Evolutionary conservation across 1,284 basidiomycete genomes (phyloP).

Genomic region (Puccinia brachypodii): DNA sequence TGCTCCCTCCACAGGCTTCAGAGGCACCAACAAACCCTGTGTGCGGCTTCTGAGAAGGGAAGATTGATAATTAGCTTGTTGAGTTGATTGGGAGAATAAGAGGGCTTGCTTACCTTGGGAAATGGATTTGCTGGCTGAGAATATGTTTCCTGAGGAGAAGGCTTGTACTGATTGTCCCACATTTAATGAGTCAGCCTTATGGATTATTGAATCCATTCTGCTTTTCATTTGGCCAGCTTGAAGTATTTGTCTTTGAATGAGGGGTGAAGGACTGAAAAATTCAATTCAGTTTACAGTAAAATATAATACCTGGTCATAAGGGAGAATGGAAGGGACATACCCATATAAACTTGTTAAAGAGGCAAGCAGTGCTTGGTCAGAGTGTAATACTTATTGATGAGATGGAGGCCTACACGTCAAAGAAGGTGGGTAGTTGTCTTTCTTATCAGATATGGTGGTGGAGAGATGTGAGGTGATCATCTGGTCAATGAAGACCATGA

Average conservation of each 20-base stretch:
- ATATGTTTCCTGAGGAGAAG: neutral
- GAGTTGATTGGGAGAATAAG: neutral
- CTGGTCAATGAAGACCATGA: too few species aligned
- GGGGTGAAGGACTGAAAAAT: constrained; percentile 2
- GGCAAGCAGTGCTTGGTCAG: too few species aligned
- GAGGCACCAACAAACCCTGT: neutral
- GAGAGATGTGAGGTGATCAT: too few species aligned
- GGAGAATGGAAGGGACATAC: too few species aligned
- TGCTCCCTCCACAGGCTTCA: neutral
- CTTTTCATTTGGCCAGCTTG: neutral
- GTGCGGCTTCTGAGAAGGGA: neutral
- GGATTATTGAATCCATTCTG: neutral
- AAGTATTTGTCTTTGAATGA: constrained; percentile 8
- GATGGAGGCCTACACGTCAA: too few species aligned
- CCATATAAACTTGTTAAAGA: too few species aligned
- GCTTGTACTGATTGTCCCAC: neutral
- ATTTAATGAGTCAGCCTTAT: neutral
- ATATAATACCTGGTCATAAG: neutral
- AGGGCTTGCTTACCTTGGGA: neutral
- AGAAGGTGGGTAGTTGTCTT: too few species aligned
- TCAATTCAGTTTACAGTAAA: neutral
- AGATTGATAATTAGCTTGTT: neutral
- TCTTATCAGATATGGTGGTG: too few species aligned
- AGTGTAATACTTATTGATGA: too few species aligned
- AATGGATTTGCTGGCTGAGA: neutral